Evolutionary conservation across 2,329 filamentous ascomycete species (phyloP), one percentile per base, ranked within the genome.

Genomic region (Fusarium tjaetaba): DNA sequence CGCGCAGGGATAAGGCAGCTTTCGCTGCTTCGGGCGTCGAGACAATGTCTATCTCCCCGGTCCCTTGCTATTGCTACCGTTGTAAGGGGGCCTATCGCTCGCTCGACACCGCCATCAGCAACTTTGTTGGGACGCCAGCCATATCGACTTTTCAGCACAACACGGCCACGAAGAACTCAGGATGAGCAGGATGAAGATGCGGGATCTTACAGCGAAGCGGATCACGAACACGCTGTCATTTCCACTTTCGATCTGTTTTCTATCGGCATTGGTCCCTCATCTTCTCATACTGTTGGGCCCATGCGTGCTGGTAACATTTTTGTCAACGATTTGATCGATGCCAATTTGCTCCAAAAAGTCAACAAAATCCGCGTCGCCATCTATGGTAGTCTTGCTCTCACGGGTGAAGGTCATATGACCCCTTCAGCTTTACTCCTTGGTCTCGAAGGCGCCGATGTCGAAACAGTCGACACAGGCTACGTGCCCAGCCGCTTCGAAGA

Each of bases 271-370:
- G 86, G 86, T 1, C 86, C 86, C 16, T 87, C 85, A 0, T 87
- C 86, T 4, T 87, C 85, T 16, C 86, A 87, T 76, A 87, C 86
- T 1, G 86, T 87, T 30, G 86, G 86, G 2, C 86, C 86, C 24
- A 87, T 87, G 86, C 84, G 86, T 24, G 86, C 86, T 11, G 85
- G 86, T 39, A 86, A 86, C 73, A 87, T 87, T 72, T 87, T 87
- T 69, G 82, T 87, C 28, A 80, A 84, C 22, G 86, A 87, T 63
- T 78, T 87, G 15, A 80, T 81, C 49, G 85, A 87, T 62, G 85
- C 85, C 26, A 81, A 81, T 24, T 76, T 87, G 7, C 78, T 87
- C 56, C 80, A 82, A 22, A 83, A 83, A 65, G 85, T 87, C 56
- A 77, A 85, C 75, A 84, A 82, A 73, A 86, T 87, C 58, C 84